Percentiles rank a stretch among this genome's conserved stretches.
These are phyloP conservation scores for Asterochloris erici DNA, from an alignment of 139 green algal genomes.

Conservation along the genomic window DNA sequence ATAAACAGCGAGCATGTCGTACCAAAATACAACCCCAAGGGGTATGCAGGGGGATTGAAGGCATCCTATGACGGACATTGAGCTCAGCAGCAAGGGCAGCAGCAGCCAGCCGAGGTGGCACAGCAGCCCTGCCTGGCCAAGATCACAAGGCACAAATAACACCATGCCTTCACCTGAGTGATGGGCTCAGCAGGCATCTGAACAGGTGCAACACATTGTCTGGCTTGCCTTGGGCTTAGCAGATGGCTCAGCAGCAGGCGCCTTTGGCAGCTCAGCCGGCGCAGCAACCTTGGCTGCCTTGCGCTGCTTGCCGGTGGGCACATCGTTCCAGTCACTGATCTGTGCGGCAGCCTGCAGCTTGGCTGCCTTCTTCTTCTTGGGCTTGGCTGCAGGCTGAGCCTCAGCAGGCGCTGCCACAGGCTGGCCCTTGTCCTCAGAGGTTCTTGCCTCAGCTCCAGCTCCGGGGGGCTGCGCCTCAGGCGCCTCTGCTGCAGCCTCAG, in stretches of 20 bases:
- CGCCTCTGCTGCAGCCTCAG: background rate
- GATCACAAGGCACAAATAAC: no score
- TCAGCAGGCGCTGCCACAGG: background rate
- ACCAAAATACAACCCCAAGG: no score
- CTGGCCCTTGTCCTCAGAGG: background rate
- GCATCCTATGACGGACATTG: no score
- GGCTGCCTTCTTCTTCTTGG: background rate
- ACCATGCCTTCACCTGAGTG: background rate
- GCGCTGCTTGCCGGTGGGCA: background rate
- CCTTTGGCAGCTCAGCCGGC: background rate
- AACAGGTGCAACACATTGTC: background rate
- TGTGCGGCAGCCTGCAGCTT: no score
- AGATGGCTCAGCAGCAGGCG: background rate
- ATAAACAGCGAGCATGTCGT: no score
- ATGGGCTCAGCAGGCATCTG: background rate
- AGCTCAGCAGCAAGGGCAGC: no score
- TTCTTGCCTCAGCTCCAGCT: constrained; percentile 2
- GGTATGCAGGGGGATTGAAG: no score
- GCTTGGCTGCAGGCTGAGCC: background rate
- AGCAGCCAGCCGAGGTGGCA: no score
- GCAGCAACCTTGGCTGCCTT: background rate
- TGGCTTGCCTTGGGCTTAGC: background rate
- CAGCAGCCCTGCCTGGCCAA: no score
- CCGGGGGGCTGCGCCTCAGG: background rate
- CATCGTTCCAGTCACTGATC: background rate